Base-by-base conservation (phyloP, 495 filamentous ascomycete genomes). In the Penicillium taxi region DNA sequence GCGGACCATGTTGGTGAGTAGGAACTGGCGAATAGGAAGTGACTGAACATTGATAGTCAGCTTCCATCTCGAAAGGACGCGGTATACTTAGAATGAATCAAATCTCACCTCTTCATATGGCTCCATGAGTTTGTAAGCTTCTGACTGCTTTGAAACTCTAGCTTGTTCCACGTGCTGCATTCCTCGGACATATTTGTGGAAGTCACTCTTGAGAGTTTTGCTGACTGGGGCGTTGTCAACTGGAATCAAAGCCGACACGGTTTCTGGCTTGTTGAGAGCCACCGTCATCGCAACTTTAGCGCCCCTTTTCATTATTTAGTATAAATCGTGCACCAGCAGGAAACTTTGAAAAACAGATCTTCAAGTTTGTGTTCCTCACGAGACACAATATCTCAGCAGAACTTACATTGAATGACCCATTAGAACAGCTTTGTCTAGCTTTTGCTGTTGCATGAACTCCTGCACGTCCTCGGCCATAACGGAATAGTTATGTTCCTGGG, bases 221-320 rank as follows among this genome's bases (percentile, higher is more conserved):
- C 89, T 87, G 13, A 91, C 66, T 2, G 91, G 91, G 5, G 89
- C 87, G 53, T 98, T 98, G 67, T 98, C 91, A 4, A 96, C 87
- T 4, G 86, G 67, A 13, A 98, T 72, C 17, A 98, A 52, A 46
- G 75, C 74, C 2, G 68, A 69, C 23, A 94, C 67, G 0, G 79
- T 64, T 9, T 73, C 56, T 0, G 86, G 84, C 0, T 72, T 61
- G 18, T 70, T 67, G 11, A 98, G 75, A 20, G 87, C 83, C 22
- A 96, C 70, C 0, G 84, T 72, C 90, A 96, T 95, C 35, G 86
- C 90, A 2, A 82, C 78, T 70, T 98, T 98, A 24, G 91, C 91
- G 34, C 93, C 93, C 84, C 84, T 88, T 27, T 2, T 8, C 15
- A 22, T 13, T 6, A 21, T 19, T 21, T n/a, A 42, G 25, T 8